Evolutionary conservation across 1,284 basidiomycete species (phyloP).

Genomic region (Naganishia liquefaciens): DNA sequence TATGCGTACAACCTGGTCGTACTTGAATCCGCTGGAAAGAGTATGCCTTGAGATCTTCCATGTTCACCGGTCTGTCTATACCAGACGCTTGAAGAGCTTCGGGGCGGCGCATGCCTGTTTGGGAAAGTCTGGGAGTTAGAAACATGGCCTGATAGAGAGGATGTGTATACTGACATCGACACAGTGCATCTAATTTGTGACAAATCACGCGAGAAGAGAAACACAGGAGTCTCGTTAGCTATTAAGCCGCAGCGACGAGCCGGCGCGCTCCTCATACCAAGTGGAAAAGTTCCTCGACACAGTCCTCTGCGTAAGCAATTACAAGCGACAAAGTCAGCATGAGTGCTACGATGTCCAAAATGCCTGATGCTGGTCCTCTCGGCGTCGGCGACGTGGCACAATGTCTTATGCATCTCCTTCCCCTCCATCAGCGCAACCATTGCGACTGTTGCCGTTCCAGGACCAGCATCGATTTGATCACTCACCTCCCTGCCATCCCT

Average conservation of each 20-base stretch:
- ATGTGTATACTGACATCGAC: conserved; percentile 65
- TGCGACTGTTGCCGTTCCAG: not conserved
- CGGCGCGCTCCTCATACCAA: conserved; percentile 30
- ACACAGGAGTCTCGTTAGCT: conserved; percentile 65
- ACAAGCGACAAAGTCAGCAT: not conserved
- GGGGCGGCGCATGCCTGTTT: conserved; percentile 71
- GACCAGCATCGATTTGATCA: conserved; percentile 26
- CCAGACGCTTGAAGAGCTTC: conserved; percentile 65
- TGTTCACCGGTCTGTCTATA: conserved; percentile 7
- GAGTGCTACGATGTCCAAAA: not conserved
- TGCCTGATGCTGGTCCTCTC: conserved; percentile 59
- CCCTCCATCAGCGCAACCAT: not conserved
- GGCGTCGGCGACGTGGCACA: not conserved
- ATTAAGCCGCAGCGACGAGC: conserved; percentile 40
- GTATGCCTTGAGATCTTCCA: conserved; percentile 1
- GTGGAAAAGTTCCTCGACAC: conserved; percentile 49
- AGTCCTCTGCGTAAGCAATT: conserved; percentile 31
- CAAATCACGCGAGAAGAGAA: conserved; percentile 13
- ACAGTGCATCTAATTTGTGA: conserved; percentile 89
- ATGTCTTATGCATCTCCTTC: too few relatives aligned
- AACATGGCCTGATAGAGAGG: not conserved
- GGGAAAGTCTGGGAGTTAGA: conserved; percentile 32
- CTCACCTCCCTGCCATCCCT: conserved; percentile 82
- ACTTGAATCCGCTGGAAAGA: not conserved
- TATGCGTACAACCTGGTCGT: conserved; percentile 28